These are phyloP conservation scores for Drechslerella dactyloides DNA, from an alignment of 2,329 filamentous ascomycete species.

Conservation along the genomic window DNA sequence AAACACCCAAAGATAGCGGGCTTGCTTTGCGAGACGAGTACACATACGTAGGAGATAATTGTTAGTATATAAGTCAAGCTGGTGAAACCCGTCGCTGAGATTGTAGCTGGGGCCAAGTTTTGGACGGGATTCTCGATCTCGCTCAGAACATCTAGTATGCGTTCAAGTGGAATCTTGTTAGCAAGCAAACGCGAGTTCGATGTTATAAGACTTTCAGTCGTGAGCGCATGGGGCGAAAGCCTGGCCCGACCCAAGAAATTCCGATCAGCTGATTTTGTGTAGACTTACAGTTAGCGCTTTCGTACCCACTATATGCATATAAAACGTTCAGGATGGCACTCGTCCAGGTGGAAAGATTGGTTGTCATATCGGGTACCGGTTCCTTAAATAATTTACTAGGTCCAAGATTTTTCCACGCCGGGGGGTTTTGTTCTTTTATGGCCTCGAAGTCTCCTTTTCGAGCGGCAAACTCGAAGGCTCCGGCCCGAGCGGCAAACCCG, in stretches of 20 bases:
- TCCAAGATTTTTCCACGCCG: slow-evolving; percentile 56
- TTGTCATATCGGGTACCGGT: background rate
- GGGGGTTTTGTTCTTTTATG: slow-evolving; percentile 33
- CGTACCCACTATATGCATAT: slow-evolving; percentile 59
- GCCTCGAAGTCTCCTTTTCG: slow-evolving; percentile 53
- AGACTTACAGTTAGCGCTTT: slow-evolving; percentile 61
- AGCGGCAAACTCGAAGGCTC: slow-evolving; percentile 56
- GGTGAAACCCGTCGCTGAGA: slow-evolving; percentile 57
- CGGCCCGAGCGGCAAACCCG: slow-evolving; percentile 56
- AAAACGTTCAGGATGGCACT: slow-evolving; percentile 61
- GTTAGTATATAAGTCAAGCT: slow-evolving; percentile 58
- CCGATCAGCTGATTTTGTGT: no score
- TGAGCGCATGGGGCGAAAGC: no score
- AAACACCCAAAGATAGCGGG: no score
- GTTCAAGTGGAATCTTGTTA: slow-evolving; percentile 50
- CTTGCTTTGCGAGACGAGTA: no score
- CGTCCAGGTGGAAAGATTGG: slow-evolving; percentile 56
- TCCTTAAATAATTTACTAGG: slow-evolving; percentile 14
- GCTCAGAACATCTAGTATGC: slow-evolving; percentile 57
- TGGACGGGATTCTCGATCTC: slow-evolving; percentile 59
- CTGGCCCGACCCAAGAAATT: no score
- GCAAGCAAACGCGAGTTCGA: slow-evolving; percentile 57
- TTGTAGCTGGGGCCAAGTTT: slow-evolving; percentile 57
- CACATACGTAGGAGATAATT: slow-evolving; percentile 61
- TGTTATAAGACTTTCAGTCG: no score